Conservation (phyloP, 2,329 filamentous ascomycete genomes). For the Cercospora zeina region DNA sequence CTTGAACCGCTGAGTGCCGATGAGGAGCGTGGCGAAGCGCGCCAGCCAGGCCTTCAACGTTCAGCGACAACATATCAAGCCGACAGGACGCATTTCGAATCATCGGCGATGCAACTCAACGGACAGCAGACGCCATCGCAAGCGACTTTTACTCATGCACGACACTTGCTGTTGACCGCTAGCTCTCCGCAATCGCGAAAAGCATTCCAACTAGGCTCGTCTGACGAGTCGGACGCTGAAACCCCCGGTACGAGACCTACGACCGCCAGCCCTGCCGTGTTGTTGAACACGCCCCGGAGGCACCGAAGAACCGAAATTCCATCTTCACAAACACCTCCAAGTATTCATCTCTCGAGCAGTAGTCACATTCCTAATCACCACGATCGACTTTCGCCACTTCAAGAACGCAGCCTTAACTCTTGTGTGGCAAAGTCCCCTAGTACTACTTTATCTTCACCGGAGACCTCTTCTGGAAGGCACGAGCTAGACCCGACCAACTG, state of each 20-base stretch:
- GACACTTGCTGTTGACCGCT: slow-evolving; percentile 5
- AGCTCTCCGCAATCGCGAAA: slow-evolving; percentile 12
- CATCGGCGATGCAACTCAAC: not conserved
- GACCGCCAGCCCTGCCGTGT: slow-evolving; percentile 18
- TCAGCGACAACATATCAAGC: not conserved
- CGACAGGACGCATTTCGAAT: not conserved
- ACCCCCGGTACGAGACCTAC: slow-evolving; percentile 20
- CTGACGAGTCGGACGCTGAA: slow-evolving; percentile 12
- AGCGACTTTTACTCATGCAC: slow-evolving; percentile 4
- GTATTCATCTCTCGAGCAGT: slow-evolving; percentile 20
- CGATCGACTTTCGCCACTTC: slow-evolving; percentile 24
- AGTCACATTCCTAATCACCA: not conserved
- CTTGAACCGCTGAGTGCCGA: not conserved
- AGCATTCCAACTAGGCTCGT: not conserved
- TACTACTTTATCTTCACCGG: not conserved
- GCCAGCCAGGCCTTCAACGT: not conserved
- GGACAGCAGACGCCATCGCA: not conserved
- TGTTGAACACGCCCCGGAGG: slow-evolving; percentile 21
- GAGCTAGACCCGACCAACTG: not conserved
- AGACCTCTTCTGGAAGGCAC: not conserved
- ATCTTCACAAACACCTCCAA: slow-evolving; percentile 28
- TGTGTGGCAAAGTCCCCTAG: slow-evolving; percentile 1
- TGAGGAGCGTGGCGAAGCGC: not conserved
- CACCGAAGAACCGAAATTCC: slow-evolving; percentile 20
- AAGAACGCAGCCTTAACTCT: slow-evolving; percentile 25